These are phyloP conservation scores for Wickerhamomyces subpelliculosus DNA, from an alignment of 805 yeast genomes.

Conservation along the genomic window DNA sequence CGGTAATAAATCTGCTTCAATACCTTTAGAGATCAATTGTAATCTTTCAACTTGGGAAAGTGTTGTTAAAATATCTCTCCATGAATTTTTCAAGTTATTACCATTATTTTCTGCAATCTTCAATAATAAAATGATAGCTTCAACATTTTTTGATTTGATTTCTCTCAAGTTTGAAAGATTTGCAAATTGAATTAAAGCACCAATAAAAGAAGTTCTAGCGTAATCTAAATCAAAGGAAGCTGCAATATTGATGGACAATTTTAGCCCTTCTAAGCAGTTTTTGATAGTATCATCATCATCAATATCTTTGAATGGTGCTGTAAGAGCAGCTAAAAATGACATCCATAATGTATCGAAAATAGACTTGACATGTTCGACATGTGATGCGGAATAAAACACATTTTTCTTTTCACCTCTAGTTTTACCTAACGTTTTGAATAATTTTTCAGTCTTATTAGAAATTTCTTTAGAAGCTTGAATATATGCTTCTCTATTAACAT, in stretches of 20 bases:
- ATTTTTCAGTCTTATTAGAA: slow-evolving; percentile 80
- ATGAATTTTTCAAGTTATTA: slow-evolving; percentile 61
- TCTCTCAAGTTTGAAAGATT: slow-evolving; percentile 74
- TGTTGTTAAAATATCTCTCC: slow-evolving; percentile 78
- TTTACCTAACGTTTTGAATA: slow-evolving; percentile 61
- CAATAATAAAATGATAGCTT: slow-evolving; percentile 67
- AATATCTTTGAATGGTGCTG: slow-evolving; percentile 88
- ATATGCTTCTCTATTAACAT: slow-evolving; percentile 74
- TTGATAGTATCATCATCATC: slow-evolving; percentile 67
- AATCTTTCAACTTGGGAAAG: slow-evolving; percentile 89
- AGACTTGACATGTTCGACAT: slow-evolving; percentile 84
- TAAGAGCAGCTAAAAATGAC: slow-evolving; percentile 90
- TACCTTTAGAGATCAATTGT: slow-evolving; percentile 82
- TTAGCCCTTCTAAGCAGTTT: slow-evolving; percentile 78
- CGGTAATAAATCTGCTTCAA: slow-evolving; percentile 77
- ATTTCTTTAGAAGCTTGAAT: slow-evolving; percentile 89
- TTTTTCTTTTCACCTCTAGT: slow-evolving; percentile 32
- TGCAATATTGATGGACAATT: slow-evolving; percentile 73
- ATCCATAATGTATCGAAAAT: slow-evolving; percentile 95
- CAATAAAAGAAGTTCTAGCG: slow-evolving; percentile 83
- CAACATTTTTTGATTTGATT: slow-evolving; percentile 71
- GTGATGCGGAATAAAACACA: slow-evolving; percentile 75
- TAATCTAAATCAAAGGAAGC: slow-evolving; percentile 77
- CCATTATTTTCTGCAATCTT: slow-evolving; percentile 79
- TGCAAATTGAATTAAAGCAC: slow-evolving; percentile 84